Base-by-base conservation (phyloP, 2,329 filamentous ascomycete genomes). In the Gnomoniopsis smithogilvyi region DNA sequence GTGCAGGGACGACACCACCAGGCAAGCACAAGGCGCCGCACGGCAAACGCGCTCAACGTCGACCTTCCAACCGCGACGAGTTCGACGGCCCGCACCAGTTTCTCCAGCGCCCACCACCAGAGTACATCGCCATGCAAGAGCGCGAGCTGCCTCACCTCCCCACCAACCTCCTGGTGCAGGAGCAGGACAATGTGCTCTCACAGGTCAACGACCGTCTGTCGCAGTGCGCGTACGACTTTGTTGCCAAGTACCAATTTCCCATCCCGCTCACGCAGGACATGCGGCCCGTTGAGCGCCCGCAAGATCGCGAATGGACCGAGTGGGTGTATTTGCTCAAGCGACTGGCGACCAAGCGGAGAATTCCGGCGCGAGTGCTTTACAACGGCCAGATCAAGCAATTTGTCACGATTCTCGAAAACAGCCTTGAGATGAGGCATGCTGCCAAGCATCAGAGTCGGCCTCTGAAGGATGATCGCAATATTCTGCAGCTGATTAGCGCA, bases 321-420 rank as follows among this genome's bases (percentile, higher is more conserved):
- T 96, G 91, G 91, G 91, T 94, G 58, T 92, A 93, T 72, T 82
- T 96, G 60, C 80, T 96, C 65, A 95, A 95, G 76, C 83, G 91
- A 52, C 82, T 96, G 60, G 91, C 91, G 34, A 96, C 91, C 36
- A 95, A 94, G 77, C 84, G 91, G 65, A 86, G 91, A 63, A 94
- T 96, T 66, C 91, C 91, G 6, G 90, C 91, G 50, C 82, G 91
- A 58, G 89, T 95, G 21, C 78, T 96, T 47, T 95, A 94, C 78
- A 91, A 95, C 71, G 90, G 90, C 61, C 91, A 96, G 75, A 96
- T 96, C 75, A 95, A 94, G 76, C 91, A 95, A 73, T 87, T 96
- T 73, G 89, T 95, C 64, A 95, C 91, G 46, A 90, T 95, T 33
- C 76, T 96, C 67, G 91, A 96, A 70, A 96, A 95, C 74, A 93